Base-by-base conservation (phyloP, 352 stramenopile genomes). In the Globisporangium emineosum region DNA sequence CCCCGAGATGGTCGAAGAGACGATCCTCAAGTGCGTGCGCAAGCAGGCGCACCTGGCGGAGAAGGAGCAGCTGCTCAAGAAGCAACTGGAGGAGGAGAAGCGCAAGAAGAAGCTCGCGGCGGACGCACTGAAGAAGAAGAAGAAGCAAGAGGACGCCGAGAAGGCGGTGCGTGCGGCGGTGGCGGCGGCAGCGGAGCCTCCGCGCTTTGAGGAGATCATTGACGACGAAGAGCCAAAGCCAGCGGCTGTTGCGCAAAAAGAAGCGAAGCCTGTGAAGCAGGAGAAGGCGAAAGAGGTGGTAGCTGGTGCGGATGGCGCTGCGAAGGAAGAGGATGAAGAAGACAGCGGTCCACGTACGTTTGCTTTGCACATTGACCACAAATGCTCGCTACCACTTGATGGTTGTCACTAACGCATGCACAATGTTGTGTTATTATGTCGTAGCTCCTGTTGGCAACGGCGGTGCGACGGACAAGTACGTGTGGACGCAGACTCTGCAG, bases 401-500 rank as follows among this genome's bases (percentile, higher is more conserved):
- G 27, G 10, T 56, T 37, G 21, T 56, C 5, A 25, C 27, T 30
- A 30, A 43, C 27, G 27, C 10, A 21, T 51, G 19, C 51, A 42
- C n/a, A n/a, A n/a, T 21, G 21, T 21, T 49, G 59, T 42, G 37
- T 21, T 73, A 32, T 13, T 12, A 70, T 42, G 21, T 42, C 63
- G 35, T 63, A 94, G 94, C 88, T 17, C 83, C 85, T 23, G 70
- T 86, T n/a, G 96, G 96, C 35, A 99, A 98, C 60, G 94, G 94
- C 54, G 92, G 89, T 1, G 70, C 80, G 55, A 97, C 90, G 2
- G 91, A 97, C 54, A 91, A 97, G 60, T 99, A 99, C 66, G 80
- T 93, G 29, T 99, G 97, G 97, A 99, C 97, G 6, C 98, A 99
- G 77, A 99, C 96, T 15, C 79, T 99, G 47, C 80, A 98, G 51